Evolutionary conservation across 106 monocot species (phyloP).

Genomic region (Dendrobium nobile): DNA sequence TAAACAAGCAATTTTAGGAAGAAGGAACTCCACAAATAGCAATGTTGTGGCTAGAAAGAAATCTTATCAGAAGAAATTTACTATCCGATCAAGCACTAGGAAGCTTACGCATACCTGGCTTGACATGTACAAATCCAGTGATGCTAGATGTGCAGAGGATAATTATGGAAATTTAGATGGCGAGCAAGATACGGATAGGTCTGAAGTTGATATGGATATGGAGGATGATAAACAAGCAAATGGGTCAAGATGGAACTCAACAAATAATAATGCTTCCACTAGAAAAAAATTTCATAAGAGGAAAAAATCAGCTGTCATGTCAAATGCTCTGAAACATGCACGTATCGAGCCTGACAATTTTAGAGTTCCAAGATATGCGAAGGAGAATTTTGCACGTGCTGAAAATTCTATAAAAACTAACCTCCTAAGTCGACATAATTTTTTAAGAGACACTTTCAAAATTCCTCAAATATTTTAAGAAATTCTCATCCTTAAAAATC

Average conservation of each 20-base stretch:
- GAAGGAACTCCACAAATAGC: constrained; percentile 4
- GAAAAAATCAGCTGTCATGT: background rate
- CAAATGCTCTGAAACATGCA: background rate
- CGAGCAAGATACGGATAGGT: background rate
- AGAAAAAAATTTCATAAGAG: background rate
- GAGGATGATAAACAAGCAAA: constrained; percentile 11
- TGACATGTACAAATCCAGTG: background rate
- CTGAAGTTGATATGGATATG: background rate
- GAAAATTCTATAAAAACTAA: background rate
- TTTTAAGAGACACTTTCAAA: no score
- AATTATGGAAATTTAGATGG: constrained; percentile 1
- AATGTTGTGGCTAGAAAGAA: background rate
- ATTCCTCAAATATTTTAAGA: no score
- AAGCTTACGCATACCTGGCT: background rate
- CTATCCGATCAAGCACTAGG: background rate
- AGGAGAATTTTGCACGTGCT: background rate
- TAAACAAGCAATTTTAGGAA: constrained; percentile 13
- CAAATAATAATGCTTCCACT: background rate
- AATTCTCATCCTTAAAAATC: no score
- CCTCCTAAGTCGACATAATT: no score
- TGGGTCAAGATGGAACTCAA: constrained; percentile 10
- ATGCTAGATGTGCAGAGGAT: constrained; percentile 1
- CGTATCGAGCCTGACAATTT: background rate
- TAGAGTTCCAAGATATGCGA: background rate
- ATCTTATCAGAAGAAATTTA: constrained; percentile 18